Evolutionary conservation across 2,329 filamentous ascomycete species (phyloP).

Genomic region (Lecanicillium sp.): DNA sequence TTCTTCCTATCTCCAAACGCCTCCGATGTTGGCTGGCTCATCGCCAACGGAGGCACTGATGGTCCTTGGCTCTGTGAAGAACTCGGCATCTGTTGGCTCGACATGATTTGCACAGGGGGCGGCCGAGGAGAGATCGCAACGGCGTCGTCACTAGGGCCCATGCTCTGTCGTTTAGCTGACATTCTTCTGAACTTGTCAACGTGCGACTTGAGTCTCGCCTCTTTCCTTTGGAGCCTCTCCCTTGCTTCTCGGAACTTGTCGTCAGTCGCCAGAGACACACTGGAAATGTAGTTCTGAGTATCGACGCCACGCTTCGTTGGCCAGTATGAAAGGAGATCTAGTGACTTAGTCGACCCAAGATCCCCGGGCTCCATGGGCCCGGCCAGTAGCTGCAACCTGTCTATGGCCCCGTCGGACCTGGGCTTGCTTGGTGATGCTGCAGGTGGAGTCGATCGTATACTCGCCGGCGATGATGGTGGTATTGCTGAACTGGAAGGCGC

Average conservation of each 20-base stretch:
- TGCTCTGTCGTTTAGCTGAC: slow-evolving; percentile 17
- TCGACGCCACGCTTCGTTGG: slow-evolving; percentile 27
- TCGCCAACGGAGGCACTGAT: slow-evolving; percentile 23
- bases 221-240: slow-evolving; percentile 23
- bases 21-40: slow-evolving; percentile 38
- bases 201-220: slow-evolving; percentile 23
- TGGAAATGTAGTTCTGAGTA: slow-evolving; percentile 28
- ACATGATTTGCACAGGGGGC: slow-evolving; percentile 22
- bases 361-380: slow-evolving; percentile 19
- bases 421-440: slow-evolving; percentile 5
- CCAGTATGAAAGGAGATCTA: slow-evolving; percentile 28
- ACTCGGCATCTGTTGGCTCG: slow-evolving; percentile 23
- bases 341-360: slow-evolving; percentile 17
- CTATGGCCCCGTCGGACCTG: slow-evolving; percentile 22
- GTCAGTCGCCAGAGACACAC: slow-evolving; percentile 25
- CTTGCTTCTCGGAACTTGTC: slow-evolving; percentile 25
- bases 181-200: slow-evolving; percentile 25
- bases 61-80: slow-evolving; percentile 26
- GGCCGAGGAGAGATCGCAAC: background rate
- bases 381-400: slow-evolving; percentile 26
- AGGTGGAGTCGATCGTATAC: slow-evolving; percentile 13
- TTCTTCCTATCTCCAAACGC: slow-evolving; percentile 35
- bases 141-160: slow-evolving; percentile 3
- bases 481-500: slow-evolving; percentile 9
- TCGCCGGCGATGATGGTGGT: slow-evolving; percentile 6